A percentile compares a stretch with the other conserved stretches of the same genome.
These are phyloP conservation scores for Flaveria trinervia DNA, from an alignment of 129 eudicot genomes.

Conservation along the genomic window DNA sequence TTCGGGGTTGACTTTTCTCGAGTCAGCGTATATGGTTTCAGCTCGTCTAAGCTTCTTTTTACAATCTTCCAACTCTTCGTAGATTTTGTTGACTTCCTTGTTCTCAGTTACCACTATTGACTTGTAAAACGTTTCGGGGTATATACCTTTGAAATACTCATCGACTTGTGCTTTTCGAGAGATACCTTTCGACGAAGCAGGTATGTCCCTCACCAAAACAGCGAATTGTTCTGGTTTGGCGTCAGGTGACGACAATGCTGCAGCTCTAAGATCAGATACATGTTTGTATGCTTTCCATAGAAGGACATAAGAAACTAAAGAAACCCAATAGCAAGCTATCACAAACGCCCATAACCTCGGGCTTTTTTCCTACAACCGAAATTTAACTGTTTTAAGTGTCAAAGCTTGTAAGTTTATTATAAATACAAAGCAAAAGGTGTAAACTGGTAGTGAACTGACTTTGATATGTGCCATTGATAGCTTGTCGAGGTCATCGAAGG, in stretches of 20 bases:
- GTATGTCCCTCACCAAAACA: conserved; percentile 81
- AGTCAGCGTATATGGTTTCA: conserved; percentile 56
- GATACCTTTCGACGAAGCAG: conserved; percentile 44
- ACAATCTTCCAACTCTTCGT: conserved; percentile 67
- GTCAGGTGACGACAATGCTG: conserved; percentile 59
- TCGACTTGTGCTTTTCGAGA: conserved; percentile 76
- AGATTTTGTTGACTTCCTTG: conserved; percentile 64
- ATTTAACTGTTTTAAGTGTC: neutral
- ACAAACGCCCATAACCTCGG: conserved; percentile 66
- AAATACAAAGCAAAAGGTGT: neutral
- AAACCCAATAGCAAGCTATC: conserved; percentile 73
- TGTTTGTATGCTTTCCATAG: conserved; percentile 89
- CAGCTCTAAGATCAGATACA: conserved; percentile 68
- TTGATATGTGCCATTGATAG: conserved; percentile 80
- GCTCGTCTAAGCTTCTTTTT: conserved; percentile 72
- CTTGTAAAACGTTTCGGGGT: conserved; percentile 77
- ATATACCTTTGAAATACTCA: conserved; percentile 59
- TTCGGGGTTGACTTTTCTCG: conserved; percentile 55
- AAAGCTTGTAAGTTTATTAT: neutral
- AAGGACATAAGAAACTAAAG: conserved; percentile 62
- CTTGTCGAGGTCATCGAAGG: conserved; percentile 72
- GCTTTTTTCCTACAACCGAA: conserved; percentile 48
- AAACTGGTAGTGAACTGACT: conserved; percentile 45
- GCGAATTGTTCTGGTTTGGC: conserved; percentile 78
- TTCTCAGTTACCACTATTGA: conserved; percentile 78